Conservation (phyloP, 352 stramenopile species). For the Vaucheria bursata region DNA sequence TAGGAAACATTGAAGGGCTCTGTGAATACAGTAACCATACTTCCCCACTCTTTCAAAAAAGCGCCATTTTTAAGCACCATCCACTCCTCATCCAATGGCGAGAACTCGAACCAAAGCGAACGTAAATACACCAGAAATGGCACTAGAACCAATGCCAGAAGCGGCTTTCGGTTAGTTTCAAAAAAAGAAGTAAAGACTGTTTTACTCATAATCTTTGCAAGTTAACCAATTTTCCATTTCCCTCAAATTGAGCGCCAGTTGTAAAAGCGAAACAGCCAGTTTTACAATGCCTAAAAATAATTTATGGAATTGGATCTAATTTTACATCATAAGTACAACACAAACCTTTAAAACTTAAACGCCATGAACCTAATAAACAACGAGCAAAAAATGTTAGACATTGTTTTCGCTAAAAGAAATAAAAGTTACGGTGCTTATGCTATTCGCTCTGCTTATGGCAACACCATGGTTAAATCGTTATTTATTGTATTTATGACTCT, state of each 20-base stretch:
- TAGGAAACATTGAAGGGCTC: too few species aligned
- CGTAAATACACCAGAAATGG: too few species aligned
- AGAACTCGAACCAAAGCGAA: too few species aligned
- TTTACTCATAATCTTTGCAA: too few species aligned
- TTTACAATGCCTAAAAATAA: neutral
- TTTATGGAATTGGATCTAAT: neutral
- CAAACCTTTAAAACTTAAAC: neutral
- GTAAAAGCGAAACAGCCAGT: neutral
- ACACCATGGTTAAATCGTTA: neutral
- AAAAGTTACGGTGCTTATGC: conserved; percentile 1
- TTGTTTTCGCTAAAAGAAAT: neutral
- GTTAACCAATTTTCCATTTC: too few species aligned
- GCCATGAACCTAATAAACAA: neutral
- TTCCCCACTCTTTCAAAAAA: too few species aligned
- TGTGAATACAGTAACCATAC: too few species aligned
- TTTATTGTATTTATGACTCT: neutral
- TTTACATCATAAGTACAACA: neutral
- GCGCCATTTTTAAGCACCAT: too few species aligned
- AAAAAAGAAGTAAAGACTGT: too few species aligned
- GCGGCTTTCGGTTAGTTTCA: too few species aligned
- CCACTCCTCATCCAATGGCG: too few species aligned
- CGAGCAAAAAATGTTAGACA: neutral
- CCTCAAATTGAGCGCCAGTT: neutral
- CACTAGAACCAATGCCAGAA: too few species aligned
- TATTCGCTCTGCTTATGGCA: neutral